Evolutionary conservation across 1,284 basidiomycete genomes (phyloP).

Genomic region (Cryptococcus sp.): DNA sequence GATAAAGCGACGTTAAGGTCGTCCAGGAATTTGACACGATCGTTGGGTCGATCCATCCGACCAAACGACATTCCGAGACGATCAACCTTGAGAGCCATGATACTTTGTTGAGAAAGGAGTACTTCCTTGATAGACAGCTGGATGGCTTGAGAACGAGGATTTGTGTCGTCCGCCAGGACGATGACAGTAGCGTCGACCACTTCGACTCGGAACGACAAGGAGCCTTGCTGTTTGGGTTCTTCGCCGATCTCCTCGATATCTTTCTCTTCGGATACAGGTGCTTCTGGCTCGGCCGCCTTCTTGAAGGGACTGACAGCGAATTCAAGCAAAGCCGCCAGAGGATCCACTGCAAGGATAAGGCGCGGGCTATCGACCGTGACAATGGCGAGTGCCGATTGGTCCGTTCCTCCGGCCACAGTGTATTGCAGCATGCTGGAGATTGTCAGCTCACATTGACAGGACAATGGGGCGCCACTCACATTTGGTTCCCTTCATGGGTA

Average conservation of each 20-base stretch:
- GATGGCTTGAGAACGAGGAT: constrained; percentile 82
- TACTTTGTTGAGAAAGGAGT: constrained; percentile 87
- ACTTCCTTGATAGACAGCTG: constrained; percentile 81
- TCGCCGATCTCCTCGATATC: constrained; percentile 33
- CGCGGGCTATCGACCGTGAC: constrained; percentile 91
- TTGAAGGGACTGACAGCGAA: constrained; percentile 76
- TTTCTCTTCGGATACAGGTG: constrained; percentile 28
- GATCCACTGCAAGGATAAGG: constrained; percentile 91
- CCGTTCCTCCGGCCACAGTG: constrained; percentile 66
- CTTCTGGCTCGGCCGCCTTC: constrained; percentile 20
- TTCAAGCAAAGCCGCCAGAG: constrained; percentile 80
- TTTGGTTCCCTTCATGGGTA: constrained; percentile 82
- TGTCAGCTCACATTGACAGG: constrained; percentile 5
- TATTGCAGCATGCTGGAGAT: constrained; percentile 76
- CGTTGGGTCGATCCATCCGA: constrained; percentile 79
- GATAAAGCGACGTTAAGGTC: constrained; percentile 87
- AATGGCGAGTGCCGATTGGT: constrained; percentile 69
- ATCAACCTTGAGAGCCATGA: constrained; percentile 78
- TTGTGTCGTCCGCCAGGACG: constrained; percentile 82
- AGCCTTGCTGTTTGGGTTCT: constrained; percentile 26
- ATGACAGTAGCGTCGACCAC: constrained; percentile 89
- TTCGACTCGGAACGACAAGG: constrained; percentile 74
- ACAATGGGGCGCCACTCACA: constrained; percentile 53
- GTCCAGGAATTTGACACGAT: constrained; percentile 89
- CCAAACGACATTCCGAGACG: constrained; percentile 92